Base-by-base conservation (phyloP, 176 grass and related monocot genomes). In the Oryza glaberrima region DNA sequence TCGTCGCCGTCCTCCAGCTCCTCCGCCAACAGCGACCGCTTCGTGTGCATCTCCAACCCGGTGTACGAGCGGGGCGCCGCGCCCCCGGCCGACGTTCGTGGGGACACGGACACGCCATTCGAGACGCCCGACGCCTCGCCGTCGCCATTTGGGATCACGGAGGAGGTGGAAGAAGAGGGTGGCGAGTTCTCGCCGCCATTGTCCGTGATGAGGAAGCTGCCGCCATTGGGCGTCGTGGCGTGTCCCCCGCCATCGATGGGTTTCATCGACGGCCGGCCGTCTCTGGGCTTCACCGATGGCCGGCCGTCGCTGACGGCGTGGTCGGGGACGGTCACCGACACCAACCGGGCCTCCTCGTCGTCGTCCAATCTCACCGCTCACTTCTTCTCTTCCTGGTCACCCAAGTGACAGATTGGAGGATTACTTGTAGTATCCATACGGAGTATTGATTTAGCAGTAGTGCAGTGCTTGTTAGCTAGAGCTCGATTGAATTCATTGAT, bases 21-120 rank as follows among this genome's bases (percentile, higher is more conserved):
- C 64, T 72, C 89, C 20, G 69, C 38, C 36, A 19, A 47, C 30
- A 75, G 75, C 70, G 81, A 87, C 23, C 49, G 76, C 22, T 80
- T 87, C 70, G 19, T 91, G 80, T 87, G 54, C 81, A 91, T 91
- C 81, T 87, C 89, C 85, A 91, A 91, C 81, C 89, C 81, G 17
- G 85, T 91, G 85, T 91, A 91, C 76, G 81, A 91, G 49, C 64
- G 71, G 9, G 64, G 82, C 22, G 52, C 52, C 81, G 1, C 6
- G 5, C 23, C 47, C 4, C 7, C 78, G 11, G n/a, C n/a, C 6
- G 63, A 0, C 16, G 75, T 36, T 2, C 11, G 41, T 61, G 70
- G 52, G 25, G 77, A 75, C 63, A 79, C 80, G 48, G 60, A 43
- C 41, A 43, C 79, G 38, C 79, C 87, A 10, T 84, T 89, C 82